Evolutionary conservation across 176 grass and related monocot species (phyloP).

Genomic region (sorghum (Sorghum bicolor)): DNA sequence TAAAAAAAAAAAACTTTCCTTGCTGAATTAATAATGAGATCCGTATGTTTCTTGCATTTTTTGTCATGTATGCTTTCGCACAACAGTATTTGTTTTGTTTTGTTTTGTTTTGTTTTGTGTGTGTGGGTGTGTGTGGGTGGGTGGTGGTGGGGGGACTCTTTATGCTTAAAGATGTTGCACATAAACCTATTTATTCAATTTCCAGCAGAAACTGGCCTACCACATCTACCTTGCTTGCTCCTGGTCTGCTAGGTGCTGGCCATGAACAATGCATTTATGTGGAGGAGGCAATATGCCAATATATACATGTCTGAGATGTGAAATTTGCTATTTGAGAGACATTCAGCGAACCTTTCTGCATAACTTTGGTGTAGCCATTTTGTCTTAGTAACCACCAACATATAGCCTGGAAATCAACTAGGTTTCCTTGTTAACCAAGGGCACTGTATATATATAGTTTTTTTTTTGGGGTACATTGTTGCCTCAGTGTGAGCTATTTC

Average conservation of each 20-base stretch:
- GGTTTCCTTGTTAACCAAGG: neutral
- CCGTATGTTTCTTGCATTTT: conserved; percentile 11
- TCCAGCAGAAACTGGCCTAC: conserved; percentile 31
- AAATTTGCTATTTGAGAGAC: neutral
- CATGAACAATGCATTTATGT: conserved; percentile 11
- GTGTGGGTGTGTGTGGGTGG: neutral
- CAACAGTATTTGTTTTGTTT: conserved; percentile 17
- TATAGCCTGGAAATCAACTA: neutral
- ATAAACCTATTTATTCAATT: conserved; percentile 30
- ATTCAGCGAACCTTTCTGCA: neutral
- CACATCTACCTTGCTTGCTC: conserved; percentile 20
- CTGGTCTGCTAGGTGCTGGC: neutral
- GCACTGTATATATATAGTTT: neutral
- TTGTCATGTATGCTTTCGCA: conserved; percentile 6
- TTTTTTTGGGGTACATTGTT: neutral
- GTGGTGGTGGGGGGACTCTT: neutral
- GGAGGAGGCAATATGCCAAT: neutral
- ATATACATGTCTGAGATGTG: neutral
- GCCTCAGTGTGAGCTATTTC: neutral
- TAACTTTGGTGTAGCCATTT: conserved; percentile 11
- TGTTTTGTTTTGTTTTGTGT: too few species aligned
- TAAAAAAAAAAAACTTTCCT: neutral
- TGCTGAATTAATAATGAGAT: conserved; percentile 30
- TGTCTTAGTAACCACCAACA: neutral
- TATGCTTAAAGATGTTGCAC: conserved; percentile 19